phyloP scores from a whole-genome alignment of 2,329 filamentous ascomycete species.

The Penicillium sp. region DNA sequence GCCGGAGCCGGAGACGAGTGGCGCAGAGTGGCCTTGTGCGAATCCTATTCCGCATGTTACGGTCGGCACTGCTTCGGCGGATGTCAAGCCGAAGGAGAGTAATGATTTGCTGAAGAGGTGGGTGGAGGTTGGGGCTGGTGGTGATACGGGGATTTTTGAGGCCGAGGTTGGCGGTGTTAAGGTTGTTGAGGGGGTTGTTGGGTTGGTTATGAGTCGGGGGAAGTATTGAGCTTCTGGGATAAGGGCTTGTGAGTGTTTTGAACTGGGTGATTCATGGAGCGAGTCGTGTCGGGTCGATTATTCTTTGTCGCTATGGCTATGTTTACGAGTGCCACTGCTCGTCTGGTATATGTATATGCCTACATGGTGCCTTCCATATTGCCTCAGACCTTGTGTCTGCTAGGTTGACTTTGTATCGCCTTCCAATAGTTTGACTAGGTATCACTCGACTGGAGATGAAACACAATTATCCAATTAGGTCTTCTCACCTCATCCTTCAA shows the following conservation, averaged over 20 bases:
- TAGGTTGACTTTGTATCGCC: too few relatives aligned
- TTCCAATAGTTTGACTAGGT: too few relatives aligned
- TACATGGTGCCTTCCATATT: neutral
- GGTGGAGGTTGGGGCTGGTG: slow-evolving; percentile 58
- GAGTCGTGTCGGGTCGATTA: neutral
- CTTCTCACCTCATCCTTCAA: neutral
- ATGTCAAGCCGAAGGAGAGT: slow-evolving; percentile 89
- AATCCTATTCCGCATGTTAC: slow-evolving; percentile 86
- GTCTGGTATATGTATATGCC: neutral
- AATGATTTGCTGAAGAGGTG: slow-evolving; percentile 77
- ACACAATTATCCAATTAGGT: too few relatives aligned
- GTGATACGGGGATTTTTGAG: slow-evolving; percentile 54
- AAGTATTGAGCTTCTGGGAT: slow-evolving; percentile 2
- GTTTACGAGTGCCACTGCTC: neutral
- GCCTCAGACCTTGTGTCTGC: neutral
- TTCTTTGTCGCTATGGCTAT: neutral
- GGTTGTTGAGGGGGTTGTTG: slow-evolving; percentile 54
- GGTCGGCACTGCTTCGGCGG: slow-evolving; percentile 69
- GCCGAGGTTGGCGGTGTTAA: slow-evolving; percentile 52
- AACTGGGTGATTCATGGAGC: slow-evolving; percentile 6
- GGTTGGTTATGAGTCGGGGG: slow-evolving; percentile 45
- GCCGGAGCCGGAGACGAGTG: slow-evolving; percentile 19
- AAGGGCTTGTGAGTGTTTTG: too few relatives aligned
- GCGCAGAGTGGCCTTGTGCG: slow-evolving; percentile 59
- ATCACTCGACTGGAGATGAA: too few relatives aligned